Evolutionary conservation across 1,284 basidiomycete genomes (phyloP).

Genomic region (Sanghuangporus baumii): DNA sequence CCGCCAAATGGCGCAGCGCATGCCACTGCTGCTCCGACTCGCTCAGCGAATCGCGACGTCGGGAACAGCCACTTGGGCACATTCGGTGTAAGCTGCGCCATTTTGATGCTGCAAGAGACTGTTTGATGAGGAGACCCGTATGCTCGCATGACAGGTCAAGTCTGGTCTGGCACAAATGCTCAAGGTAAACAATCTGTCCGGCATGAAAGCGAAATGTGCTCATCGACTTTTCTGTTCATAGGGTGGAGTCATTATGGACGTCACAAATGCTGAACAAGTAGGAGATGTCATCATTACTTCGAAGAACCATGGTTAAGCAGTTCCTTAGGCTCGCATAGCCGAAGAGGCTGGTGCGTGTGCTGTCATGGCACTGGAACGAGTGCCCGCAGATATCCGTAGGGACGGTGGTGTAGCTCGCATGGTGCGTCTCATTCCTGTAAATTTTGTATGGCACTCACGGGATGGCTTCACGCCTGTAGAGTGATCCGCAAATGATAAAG

Average conservation of each 20-base stretch:
- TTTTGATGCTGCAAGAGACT: not conserved
- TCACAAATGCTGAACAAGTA: constrained; percentile 80
- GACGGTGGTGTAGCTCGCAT: constrained; percentile 92
- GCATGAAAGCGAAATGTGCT: not conserved
- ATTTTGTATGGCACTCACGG: not conserved
- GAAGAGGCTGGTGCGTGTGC: constrained; percentile 98
- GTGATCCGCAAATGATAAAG: constrained; percentile 96
- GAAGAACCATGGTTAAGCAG: constrained; percentile 1
- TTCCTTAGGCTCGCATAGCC: constrained; percentile 81
- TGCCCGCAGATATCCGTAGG: constrained; percentile 91
- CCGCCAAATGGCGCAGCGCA: not conserved
- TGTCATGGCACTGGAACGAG: constrained; percentile 95
- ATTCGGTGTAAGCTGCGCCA: constrained; percentile 56
- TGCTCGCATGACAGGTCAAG: constrained; percentile 59
- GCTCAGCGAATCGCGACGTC: not conserved
- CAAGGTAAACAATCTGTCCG: constrained; percentile 46
- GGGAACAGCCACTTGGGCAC: constrained; percentile 70
- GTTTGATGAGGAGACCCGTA: not conserved
- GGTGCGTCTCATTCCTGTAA: constrained; percentile 42
- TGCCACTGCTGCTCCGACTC: constrained; percentile 1
- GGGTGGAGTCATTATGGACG: constrained; percentile 93
- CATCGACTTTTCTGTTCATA: constrained; percentile 23
- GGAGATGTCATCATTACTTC: constrained; percentile 12
- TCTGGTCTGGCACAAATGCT: constrained; percentile 93
- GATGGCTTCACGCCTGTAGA: constrained; percentile 39